These are phyloP conservation scores for Helotiales sp. DNA, from an alignment of 2,329 filamentous ascomycete species.

Conservation along the genomic window DNA sequence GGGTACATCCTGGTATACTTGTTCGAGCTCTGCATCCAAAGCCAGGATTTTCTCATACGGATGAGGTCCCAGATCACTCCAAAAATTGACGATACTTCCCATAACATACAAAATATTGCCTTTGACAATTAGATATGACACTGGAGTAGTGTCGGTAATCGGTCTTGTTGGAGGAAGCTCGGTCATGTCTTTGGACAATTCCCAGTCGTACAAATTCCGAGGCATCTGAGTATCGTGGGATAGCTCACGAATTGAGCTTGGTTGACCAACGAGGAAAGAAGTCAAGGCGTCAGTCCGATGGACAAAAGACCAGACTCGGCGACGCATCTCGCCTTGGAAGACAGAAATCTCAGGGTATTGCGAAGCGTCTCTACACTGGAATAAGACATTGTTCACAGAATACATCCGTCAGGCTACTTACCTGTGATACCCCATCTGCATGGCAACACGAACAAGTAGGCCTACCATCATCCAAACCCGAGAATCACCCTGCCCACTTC, in stretches of 20 bases:
- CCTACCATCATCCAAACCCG: constrained; percentile 48
- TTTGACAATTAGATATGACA: constrained; percentile 76
- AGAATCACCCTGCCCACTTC: constrained; percentile 67
- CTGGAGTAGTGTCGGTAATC: constrained; percentile 68
- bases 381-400: constrained; percentile 51
- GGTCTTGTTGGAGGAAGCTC: constrained; percentile 66
- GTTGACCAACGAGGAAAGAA: constrained; percentile 65
- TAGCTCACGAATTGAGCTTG: constrained; percentile 66
- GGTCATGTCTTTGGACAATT: constrained; percentile 67
- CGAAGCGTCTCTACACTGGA: constrained; percentile 72
- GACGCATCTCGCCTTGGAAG: constrained; percentile 75
- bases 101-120: constrained; percentile 65
- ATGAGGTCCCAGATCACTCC: constrained; percentile 49
- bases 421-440: constrained; percentile 57
- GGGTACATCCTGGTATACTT: constrained; percentile 65
- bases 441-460: constrained; percentile 52
- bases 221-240: constrained; percentile 74
- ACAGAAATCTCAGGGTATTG: constrained; percentile 70
- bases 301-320: constrained; percentile 67
- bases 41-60: constrained; percentile 63
- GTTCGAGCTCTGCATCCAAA: constrained; percentile 59
- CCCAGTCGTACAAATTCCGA: constrained; percentile 76
- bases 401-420: not conserved
- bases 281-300: constrained; percentile 72
- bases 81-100: constrained; percentile 66